A percentile compares a stretch with the other conserved stretches of the same genome.
Evolutionary conservation across 139 green algal species (phyloP).

Genomic region (Chlamydomonas incerta): DNA sequence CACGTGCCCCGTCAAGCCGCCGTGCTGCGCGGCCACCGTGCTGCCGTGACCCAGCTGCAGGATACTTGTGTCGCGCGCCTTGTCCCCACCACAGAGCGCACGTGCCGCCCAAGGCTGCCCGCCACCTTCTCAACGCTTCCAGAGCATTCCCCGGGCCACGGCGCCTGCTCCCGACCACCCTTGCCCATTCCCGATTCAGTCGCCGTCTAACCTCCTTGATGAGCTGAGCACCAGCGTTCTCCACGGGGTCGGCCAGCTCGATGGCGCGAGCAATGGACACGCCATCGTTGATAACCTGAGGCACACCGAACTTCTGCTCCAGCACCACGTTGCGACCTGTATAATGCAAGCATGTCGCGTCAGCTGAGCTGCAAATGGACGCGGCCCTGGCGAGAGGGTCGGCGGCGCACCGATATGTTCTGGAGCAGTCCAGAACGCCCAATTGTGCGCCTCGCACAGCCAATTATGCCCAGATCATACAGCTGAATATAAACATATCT

Average conservation of each 20-base stretch:
- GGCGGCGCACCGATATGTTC: background rate
- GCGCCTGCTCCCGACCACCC: too few species aligned
- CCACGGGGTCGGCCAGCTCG: slow-evolving; percentile 92
- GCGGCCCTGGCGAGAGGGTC: background rate
- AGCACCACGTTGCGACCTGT: slow-evolving; percentile 97
- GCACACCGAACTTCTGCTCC: slow-evolving; percentile 94
- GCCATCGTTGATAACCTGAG: slow-evolving; percentile 99
- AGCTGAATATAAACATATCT: background rate
- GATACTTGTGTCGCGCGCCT: too few species aligned
- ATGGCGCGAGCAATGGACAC: slow-evolving; percentile 98
- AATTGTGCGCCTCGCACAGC: background rate
- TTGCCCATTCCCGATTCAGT: too few species aligned
- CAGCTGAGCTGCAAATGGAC: background rate
- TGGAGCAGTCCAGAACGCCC: background rate
- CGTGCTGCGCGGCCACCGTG: too few species aligned
- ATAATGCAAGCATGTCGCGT: background rate
- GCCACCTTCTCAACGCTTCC: too few species aligned
- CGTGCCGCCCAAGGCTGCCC: too few species aligned
- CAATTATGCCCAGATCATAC: background rate
- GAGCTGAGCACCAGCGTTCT: slow-evolving; percentile 97
- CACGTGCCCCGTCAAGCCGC: too few species aligned
- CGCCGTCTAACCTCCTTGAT: slow-evolving; percentile 90
- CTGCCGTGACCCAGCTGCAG: too few species aligned
- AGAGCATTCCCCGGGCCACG: too few species aligned
- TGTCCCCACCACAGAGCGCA: too few species aligned